These are phyloP conservation scores for Mycena rebaudengoi DNA, from an alignment of 768 basidiomycete species.

Conservation along the genomic window DNA sequence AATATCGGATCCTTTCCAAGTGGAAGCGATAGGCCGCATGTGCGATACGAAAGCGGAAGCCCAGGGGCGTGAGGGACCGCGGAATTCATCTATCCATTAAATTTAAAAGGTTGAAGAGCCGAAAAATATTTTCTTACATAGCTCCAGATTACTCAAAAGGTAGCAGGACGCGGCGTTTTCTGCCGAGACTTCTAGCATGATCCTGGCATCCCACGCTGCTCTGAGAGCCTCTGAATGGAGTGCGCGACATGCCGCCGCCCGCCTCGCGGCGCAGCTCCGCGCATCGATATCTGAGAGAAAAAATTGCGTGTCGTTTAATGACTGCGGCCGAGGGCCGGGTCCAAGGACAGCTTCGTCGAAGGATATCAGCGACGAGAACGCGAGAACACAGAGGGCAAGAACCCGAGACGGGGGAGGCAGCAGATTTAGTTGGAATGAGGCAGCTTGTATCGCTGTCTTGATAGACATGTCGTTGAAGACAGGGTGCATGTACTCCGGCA, in stretches of 20 bases:
- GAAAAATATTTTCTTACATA: not conserved
- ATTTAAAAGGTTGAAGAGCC: not conserved
- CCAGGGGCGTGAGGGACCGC: no score
- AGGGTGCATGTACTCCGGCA: no score
- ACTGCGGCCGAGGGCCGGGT: not conserved
- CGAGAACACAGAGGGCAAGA: slow-evolving; percentile 18
- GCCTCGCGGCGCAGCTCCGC: slow-evolving; percentile 3
- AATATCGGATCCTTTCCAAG: no score
- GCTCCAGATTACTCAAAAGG: slow-evolving; percentile 12
- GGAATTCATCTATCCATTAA: not conserved
- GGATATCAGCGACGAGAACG: not conserved
- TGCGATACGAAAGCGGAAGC: no score
- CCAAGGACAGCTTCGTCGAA: slow-evolving; percentile 11
- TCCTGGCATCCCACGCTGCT: slow-evolving; percentile 9
- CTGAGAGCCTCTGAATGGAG: slow-evolving; percentile 7
- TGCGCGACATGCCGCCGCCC: not conserved
- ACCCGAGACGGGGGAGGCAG: slow-evolving; percentile 9
- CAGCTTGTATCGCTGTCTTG: not conserved
- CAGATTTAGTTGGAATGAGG: not conserved
- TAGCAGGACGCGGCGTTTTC: slow-evolving; percentile 20
- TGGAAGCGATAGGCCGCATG: no score
- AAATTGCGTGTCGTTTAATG: not conserved
- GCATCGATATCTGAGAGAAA: not conserved
- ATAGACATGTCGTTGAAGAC: no score
- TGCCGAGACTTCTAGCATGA: slow-evolving; percentile 4